These are phyloP conservation scores for Dipteronia sinensis DNA, from an alignment of 345 rosid genomes.

Conservation along the genomic window DNA sequence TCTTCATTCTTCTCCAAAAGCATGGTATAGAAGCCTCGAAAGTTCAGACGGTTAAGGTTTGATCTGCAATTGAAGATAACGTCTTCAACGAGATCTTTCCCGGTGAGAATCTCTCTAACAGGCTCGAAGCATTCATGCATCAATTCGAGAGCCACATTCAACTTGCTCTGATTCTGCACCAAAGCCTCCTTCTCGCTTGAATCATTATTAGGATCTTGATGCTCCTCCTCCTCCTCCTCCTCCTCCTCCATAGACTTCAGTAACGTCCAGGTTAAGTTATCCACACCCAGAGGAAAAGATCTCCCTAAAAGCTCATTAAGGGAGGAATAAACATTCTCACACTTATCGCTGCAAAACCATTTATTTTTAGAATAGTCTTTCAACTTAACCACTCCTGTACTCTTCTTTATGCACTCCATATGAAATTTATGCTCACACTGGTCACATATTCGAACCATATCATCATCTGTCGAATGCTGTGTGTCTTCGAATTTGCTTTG, in stretches of 20 bases:
- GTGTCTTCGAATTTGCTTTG: constrained; percentile 25
- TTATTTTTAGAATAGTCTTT: constrained; percentile 10
- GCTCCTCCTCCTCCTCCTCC: constrained; percentile 15
- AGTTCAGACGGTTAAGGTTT: constrained; percentile 47
- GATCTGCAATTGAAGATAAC: constrained; percentile 48
- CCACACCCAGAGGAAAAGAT: constrained; percentile 38
- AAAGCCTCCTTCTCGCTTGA: constrained; percentile 16
- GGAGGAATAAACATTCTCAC: constrained; percentile 39
- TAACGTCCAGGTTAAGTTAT: constrained; percentile 67
- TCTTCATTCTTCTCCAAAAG: constrained; percentile 55
- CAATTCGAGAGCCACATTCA: constrained; percentile 51
- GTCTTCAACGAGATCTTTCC: constrained; percentile 66
- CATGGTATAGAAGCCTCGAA: constrained; percentile 61
- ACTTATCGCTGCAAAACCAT: constrained; percentile 64
- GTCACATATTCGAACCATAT: constrained; percentile 39
- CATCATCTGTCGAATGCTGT: background rate
- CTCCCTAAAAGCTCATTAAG: constrained; percentile 57
- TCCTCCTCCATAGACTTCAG: constrained; percentile 34
- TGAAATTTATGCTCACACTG: constrained; percentile 68
- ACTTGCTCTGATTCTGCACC: constrained; percentile 44
- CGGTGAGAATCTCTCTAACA: constrained; percentile 42
- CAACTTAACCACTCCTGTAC: constrained; percentile 4
- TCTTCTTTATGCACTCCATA: constrained; percentile 33
- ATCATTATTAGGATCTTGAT: constrained; percentile 1
- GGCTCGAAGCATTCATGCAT: constrained; percentile 83